Base-by-base conservation (phyloP, 2,329 filamentous ascomycete genomes). In the Calonectria pseudoturangicola region DNA sequence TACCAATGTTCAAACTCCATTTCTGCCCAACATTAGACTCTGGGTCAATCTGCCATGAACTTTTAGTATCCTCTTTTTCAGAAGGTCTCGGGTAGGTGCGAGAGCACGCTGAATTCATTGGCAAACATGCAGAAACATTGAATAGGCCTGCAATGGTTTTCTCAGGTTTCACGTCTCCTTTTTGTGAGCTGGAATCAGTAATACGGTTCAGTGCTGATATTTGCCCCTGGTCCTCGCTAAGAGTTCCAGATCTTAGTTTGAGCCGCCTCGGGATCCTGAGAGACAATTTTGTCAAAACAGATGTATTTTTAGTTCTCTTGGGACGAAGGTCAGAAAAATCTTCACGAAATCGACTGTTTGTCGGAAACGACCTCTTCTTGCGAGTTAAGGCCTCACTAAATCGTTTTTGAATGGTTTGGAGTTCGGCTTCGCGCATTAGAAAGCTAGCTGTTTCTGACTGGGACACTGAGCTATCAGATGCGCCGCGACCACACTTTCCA, bases 261-360 rank as follows among this genome's bases (percentile, higher is more conserved):
- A 80, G 79, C 71, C 75, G 81, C 48, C 76, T 83, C 1, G 83
- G 81, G 7, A 85, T 75, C 4, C 80, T 78, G 1, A 84, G 73
- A 63, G 85, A 82, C 0, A 88, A 73, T 43, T 80, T 85, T 6
- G 81, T 77, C 43, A 85, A 76, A 36, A 87, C 74, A 15, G 84
- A 85, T 12, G 72, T 76, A 58, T 77, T 71, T 28, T 28, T 16
- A 5, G 65, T 27, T 10, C 33, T 63, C 15, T 65, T 80, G 8
- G 70, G 70, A 9, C 48, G 25, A 8, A 47, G 28, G 6, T 54
- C 43, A 5, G 67, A 56, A 63, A 87, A 84, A 6, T 86, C 81
- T 71, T 88, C 86, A 12, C 76, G 81, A 75, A 88, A 88, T 25
- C 81, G 85, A 73, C 85, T 87, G 56, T 74, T 74, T 1, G 84